Base-by-base conservation (phyloP, 1,139 yeast species). In the Kazachstania sp. region DNA sequence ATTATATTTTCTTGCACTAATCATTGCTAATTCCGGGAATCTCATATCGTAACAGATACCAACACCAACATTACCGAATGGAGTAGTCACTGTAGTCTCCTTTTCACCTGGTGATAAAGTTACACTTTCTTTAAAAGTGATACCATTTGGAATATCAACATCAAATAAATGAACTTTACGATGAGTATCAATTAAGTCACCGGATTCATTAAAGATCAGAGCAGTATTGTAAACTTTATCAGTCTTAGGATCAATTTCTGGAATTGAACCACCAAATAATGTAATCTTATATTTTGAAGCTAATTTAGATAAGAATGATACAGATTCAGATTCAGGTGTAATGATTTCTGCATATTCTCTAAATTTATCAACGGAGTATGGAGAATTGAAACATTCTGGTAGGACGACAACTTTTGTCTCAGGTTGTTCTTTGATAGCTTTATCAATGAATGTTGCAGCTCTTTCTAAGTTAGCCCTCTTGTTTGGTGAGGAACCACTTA, bases 11-110 rank as follows among this genome's bases (percentile, higher is more conserved):
- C 97, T 76, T 3, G 95, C 80, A 8, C 95, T 88, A 20, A 83
- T 73, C 56, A 81, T 76, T 1, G 97, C 95, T 54, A 88, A 72
- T 65, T 90, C 97, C 0, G 95, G 96, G 71, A 90, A 90, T 54
- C 97, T 72, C 56, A 90, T 79, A 61, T 90, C 97, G 65, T 90
- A 90, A 66, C 97, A 87, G 55, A 90, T 88, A 7, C 95, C 97
- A 48, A 88, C 73, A 1, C 97, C 97, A 31, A 86, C 78, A 50
- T 75, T 81, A 41, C 95, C 95, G 58, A 71, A 79, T 26, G 78
- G 83, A 1, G 82, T 81, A 46, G 78, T 75, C 54, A 86, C 75
- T 8, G 86, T 82, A 0, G 97, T 86, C 40, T 94, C 84, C 59
- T 82, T 80, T 55, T 78, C 73, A 26, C 97, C 97, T 4, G 86